Percentiles rank a stretch among this genome's conserved stretches.
phyloP scores from a whole-genome alignment of 2,329 filamentous ascomycete genomes.

The Orbilia brochopaga region DNA sequence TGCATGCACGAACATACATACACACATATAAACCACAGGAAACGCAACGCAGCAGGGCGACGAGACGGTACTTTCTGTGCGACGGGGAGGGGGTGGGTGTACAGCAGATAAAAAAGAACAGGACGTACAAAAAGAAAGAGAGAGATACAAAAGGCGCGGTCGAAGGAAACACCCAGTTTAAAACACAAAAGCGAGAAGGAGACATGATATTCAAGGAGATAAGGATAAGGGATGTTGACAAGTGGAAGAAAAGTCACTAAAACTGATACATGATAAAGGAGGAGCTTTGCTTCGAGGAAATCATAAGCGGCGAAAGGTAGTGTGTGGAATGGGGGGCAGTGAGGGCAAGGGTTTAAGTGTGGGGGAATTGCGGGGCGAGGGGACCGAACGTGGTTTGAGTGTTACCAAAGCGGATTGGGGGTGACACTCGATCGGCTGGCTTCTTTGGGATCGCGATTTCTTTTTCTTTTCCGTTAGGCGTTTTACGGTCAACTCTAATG shows the following conservation, averaged over 20 bases:
- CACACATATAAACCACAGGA: too few species aligned
- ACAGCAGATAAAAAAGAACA: slow-evolving; percentile 8
- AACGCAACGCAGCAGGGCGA: not conserved
- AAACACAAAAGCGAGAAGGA: slow-evolving; percentile 22
- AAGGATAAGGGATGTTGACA: slow-evolving; percentile 10
- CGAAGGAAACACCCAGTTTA: slow-evolving; percentile 44
- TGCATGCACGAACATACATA: too few species aligned
- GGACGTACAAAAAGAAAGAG: not conserved
- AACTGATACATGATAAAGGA: slow-evolving; percentile 48
- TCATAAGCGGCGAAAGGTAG: slow-evolving; percentile 35
- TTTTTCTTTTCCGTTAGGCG: slow-evolving; percentile 30
- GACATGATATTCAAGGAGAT: slow-evolving; percentile 33
- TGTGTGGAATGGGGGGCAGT: slow-evolving; percentile 7
- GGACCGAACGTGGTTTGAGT: not conserved
- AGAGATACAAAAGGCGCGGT: not conserved
- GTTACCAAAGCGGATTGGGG: slow-evolving; percentile 1
- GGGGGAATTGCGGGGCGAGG: slow-evolving; percentile 7
- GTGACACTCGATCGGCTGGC: slow-evolving; percentile 11
- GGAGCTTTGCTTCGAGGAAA: slow-evolving; percentile 13
- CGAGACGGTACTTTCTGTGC: slow-evolving; percentile 9
- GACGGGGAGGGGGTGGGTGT: not conserved
- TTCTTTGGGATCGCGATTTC: slow-evolving; percentile 30
- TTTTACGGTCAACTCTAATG: slow-evolving; percentile 14
- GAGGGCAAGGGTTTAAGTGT: not conserved
- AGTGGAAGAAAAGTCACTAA: slow-evolving; percentile 27